Evolutionary conservation across 345 rosid genomes (phyloP).

Genomic region (Chamaenerion angustifolium): DNA sequence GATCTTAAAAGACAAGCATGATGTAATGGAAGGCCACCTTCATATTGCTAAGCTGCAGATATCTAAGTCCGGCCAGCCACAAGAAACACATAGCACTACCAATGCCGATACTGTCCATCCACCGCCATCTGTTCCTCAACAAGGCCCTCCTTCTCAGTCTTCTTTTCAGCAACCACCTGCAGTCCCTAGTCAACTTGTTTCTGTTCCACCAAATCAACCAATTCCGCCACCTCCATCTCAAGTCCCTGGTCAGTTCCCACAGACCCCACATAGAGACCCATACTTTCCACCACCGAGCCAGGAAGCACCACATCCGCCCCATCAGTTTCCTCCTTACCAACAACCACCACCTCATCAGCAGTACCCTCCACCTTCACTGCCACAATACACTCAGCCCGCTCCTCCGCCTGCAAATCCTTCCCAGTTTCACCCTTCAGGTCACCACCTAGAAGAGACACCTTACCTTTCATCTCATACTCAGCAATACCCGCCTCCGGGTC

Average conservation of each 20-base stretch:
- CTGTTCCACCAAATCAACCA: constrained; percentile 32
- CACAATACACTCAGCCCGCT: constrained; percentile 37
- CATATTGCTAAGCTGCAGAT: constrained; percentile 51
- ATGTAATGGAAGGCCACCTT: constrained; percentile 47
- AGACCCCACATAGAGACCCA: constrained; percentile 50
- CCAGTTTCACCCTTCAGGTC: constrained; percentile 36
- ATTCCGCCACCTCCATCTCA: constrained; percentile 39
- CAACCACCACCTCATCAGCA: constrained; percentile 41
- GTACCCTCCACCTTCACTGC: constrained; percentile 31
- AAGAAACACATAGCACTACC: constrained; percentile 28
- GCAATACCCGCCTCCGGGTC: constrained; percentile 30
- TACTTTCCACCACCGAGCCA: constrained; percentile 45
- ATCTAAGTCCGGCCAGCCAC: constrained; percentile 32
- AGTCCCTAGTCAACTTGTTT: constrained; percentile 21
- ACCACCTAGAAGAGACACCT: constrained; percentile 53
- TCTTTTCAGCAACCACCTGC: constrained; percentile 25
- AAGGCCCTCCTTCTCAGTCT: constrained; percentile 21
- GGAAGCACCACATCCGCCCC: constrained; percentile 49
- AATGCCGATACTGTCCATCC: constrained; percentile 30
- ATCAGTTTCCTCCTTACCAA: constrained; percentile 39
- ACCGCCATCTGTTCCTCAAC: constrained; percentile 36
- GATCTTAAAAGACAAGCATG: constrained; percentile 68
- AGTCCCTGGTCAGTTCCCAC: constrained; percentile 46
- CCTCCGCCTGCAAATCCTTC: constrained; percentile 20
- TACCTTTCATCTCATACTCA: constrained; percentile 33